Base-by-base conservation (phyloP, 2,329 filamentous ascomycete species). In the Monosporascus sp. region DNA sequence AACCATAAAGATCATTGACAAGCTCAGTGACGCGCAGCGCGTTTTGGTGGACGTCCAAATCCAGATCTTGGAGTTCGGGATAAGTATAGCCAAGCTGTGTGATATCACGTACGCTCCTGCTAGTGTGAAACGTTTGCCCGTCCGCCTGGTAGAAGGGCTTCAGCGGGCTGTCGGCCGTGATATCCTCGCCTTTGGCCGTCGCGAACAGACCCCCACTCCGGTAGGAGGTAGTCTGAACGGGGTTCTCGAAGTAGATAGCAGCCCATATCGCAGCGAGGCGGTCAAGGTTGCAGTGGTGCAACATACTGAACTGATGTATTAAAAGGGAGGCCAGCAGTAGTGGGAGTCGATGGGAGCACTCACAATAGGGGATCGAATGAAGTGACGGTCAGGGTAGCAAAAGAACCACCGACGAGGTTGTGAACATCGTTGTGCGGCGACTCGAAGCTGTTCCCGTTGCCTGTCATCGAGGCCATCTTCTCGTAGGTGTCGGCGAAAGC, bases 21-120 rank as follows among this genome's bases (percentile, higher is more conserved):
- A 84, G 79, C 0, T 81, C 78, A 38, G 82, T 78, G 35, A 90
- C 74, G 60, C 78, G 75, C 45, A 90, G 67, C 61, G 85, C 75
- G 52, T 83, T 67, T 59, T 85, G 75, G 54, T 82, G 76, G 1
- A 80, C 71, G 3, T 78, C 78, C 68, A 84, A 81, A 27, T 74
- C 77, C 57, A 82, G 80, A 61, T 70, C 67, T 52, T 65, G 55
- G 27, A 77, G 64, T 54, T 74, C 71, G 2, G 66, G 67, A 56
- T 74, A 74, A 5, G 69, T 73, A 61, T 77, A 75, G 20, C 73
- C 73, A 52, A 75, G 71, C 7, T 60, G 22, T 67, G 55, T 60
- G 44, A 65, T 64, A 5, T 59, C 51, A 11, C 58, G 56, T 17
- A 66, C 68, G 17, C 64, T 66, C 19, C 63, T 62, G 51, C 68